Evolutionary conservation across 202 grass and related monocot genomes (phyloP), one percentile per base, ranked within the genome.

Genomic region (Panicum virgatum): DNA sequence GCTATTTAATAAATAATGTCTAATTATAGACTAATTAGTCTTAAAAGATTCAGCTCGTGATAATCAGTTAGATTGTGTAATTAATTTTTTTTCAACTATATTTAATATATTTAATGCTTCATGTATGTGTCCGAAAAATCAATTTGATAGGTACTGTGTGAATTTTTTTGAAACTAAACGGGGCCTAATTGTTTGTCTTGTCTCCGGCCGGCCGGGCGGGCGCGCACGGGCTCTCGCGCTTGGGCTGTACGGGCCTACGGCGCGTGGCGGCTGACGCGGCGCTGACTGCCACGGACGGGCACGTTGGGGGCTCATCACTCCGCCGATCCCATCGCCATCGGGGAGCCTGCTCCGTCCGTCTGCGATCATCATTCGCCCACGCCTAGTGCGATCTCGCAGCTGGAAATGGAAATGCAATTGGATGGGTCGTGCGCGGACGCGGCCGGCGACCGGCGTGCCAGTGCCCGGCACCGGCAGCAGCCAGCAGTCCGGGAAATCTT

Each of bases 361-460:
- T 4, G 47, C 18, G 48, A n/a, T 53, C 50, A 53, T 20, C n/a
- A n/a, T 7, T 20, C 19, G 18, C n/a, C n/a, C 50, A 53, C 19
- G 50, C 50, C 8, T 40, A 67, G 64, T 43, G 64, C 64, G 64
- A 67, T 67, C 64, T 67, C 64, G 37, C 64, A 43, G 64, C 64
- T 34, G 32, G 32, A 34, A 34, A 34, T 67, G 64, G 64, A 43
- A 34, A 34, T 67, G 64, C 38, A 43, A 53, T 14, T 27, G 63
- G 37, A 13, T 6, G 56, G 56, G 8, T 25, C 56, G 10, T 27
- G 56, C 54, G 54, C 9, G 9, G 63, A 56, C 11, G 37, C 62
- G 18, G n/a, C n/a, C n/a, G n/a, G n/a, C n/a, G n/a, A n/a, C n/a
- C n/a, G n/a, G 62, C 34, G 63, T 40, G 62, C 62, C 32, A 63